Evolutionary conservation across 352 stramenopile genomes (phyloP).

Genomic region (Stramenopiles sp.): DNA sequence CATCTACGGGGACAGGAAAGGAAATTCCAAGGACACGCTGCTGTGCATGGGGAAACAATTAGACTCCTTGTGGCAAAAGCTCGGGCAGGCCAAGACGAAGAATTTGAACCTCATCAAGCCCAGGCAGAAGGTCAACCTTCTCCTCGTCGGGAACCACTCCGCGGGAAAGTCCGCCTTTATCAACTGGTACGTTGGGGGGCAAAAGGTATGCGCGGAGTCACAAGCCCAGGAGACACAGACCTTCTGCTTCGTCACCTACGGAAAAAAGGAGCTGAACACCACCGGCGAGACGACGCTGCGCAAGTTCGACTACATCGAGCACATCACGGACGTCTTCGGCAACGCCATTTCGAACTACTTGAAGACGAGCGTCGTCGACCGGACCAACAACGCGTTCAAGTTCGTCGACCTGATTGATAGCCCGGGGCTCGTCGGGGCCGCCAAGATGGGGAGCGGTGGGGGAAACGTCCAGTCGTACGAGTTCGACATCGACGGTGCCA

Average conservation of each 20-base stretch:
- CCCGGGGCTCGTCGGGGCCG: constrained; percentile 34
- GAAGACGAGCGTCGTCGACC: constrained; percentile 35
- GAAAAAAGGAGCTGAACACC: constrained; percentile 33
- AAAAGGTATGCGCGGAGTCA: constrained; percentile 1
- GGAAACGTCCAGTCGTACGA: constrained; percentile 38
- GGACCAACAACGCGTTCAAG: constrained; percentile 24
- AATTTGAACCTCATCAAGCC: constrained; percentile 30
- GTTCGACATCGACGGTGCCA: constrained; percentile 41
- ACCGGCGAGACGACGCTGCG: constrained; percentile 40
- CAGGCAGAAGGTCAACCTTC: constrained; percentile 40
- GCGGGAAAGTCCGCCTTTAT: constrained; percentile 47
- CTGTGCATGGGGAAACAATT: neutral
- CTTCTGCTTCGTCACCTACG: constrained; percentile 41
- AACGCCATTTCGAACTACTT: constrained; percentile 27
- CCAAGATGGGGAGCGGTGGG: neutral
- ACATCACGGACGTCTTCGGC: constrained; percentile 34
- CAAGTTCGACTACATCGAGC: constrained; percentile 36
- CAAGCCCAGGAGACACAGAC: constrained; percentile 33
- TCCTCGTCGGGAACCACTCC: constrained; percentile 48
- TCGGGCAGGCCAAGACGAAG: neutral
- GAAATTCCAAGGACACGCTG: neutral
- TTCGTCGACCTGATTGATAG: constrained; percentile 45
- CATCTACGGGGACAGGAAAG: neutral
- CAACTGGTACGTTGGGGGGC: constrained; percentile 33
- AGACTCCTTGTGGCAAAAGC: neutral